A percentile compares a stretch with the other conserved stretches of the same genome.
These are phyloP conservation scores for Pythium rhizo-oryzae DNA, from an alignment of 352 stramenopile species.

Conservation along the genomic window DNA sequence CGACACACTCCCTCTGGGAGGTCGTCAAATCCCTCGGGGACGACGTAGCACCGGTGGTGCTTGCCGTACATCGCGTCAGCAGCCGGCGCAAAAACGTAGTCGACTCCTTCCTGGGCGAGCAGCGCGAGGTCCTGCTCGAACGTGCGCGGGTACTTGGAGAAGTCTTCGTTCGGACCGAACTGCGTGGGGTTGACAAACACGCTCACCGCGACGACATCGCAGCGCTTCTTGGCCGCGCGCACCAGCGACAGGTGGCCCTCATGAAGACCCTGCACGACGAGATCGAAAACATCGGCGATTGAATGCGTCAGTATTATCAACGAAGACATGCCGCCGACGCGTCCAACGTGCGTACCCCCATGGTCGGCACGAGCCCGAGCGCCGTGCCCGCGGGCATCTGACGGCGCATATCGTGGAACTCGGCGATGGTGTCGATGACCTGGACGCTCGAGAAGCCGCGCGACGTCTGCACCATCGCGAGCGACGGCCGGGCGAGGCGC, in stretches of 20 bases:
- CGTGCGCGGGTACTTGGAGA: conserved; percentile 97
- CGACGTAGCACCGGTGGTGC: conserved; percentile 88
- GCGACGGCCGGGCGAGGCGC: neutral
- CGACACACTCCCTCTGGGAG: conserved; percentile 92
- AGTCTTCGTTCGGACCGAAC: conserved; percentile 98
- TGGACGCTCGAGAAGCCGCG: conserved; percentile 36
- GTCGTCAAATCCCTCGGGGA: conserved; percentile 94
- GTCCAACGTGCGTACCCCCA: conserved; percentile 84
- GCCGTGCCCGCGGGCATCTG: conserved; percentile 52
- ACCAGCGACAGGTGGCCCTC: conserved; percentile 94
- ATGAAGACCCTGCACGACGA: conserved; percentile 91
- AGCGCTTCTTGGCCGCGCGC: conserved; percentile 84
- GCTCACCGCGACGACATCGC: conserved; percentile 94
- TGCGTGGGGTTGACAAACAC: conserved; percentile 99
- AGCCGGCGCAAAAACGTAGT: conserved; percentile 91
- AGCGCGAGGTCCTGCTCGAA: conserved; percentile 93
- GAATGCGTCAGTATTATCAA: neutral
- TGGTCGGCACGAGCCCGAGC: conserved; percentile 98
- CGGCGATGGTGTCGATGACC: conserved; percentile 56
- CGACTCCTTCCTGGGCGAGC: conserved; percentile 86
- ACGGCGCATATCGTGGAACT: conserved; percentile 56
- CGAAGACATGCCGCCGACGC: neutral
- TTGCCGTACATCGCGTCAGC: conserved; percentile 89
- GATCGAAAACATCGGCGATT: neutral
- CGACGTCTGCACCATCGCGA: neutral